Evolutionary conservation across 805 yeast species (phyloP).

Genomic region (Saccharomycopsis guyanensis): DNA sequence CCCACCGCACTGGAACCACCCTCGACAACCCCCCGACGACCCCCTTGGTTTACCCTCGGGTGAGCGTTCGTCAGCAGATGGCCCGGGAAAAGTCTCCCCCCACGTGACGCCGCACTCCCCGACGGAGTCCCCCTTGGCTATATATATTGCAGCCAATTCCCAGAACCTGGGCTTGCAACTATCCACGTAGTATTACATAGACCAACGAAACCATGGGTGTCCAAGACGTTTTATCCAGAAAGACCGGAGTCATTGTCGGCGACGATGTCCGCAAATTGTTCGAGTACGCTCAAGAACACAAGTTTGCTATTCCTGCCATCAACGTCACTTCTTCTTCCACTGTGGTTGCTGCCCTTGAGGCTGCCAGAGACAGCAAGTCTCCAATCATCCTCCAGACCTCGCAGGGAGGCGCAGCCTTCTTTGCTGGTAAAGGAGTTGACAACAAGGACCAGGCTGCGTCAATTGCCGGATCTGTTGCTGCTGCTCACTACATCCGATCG

Average conservation of each 20-base stretch:
- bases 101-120: background rate
- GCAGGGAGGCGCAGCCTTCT: conserved; percentile 99
- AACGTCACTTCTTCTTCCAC: conserved; percentile 98
- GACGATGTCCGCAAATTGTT: conserved; percentile 83
- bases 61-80: background rate
- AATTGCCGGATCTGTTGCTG: conserved; percentile 91
- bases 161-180: no score
- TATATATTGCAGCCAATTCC: background rate
- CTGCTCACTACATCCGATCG: conserved; percentile 95
- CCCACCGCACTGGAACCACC: no score
- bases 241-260: conserved; percentile 97
- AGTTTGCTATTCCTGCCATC: conserved; percentile 97
- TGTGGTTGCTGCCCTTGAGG: conserved; percentile 93
- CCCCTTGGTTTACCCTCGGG: background rate
- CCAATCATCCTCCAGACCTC: conserved; percentile 97
- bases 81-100: background rate
- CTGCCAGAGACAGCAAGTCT: conserved; percentile 88
- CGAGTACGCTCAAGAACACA: conserved; percentile 86
- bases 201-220: conserved; percentile 42
- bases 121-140: background rate
- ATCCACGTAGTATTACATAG: background rate
- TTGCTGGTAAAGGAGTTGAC: conserved; percentile 98
- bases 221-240: conserved; percentile 74
- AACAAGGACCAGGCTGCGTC: conserved; percentile 93
- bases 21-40: background rate